These are phyloP conservation scores for Cocos nucifera DNA, from an alignment of 176 grass and related monocot genomes.

Conservation along the genomic window DNA sequence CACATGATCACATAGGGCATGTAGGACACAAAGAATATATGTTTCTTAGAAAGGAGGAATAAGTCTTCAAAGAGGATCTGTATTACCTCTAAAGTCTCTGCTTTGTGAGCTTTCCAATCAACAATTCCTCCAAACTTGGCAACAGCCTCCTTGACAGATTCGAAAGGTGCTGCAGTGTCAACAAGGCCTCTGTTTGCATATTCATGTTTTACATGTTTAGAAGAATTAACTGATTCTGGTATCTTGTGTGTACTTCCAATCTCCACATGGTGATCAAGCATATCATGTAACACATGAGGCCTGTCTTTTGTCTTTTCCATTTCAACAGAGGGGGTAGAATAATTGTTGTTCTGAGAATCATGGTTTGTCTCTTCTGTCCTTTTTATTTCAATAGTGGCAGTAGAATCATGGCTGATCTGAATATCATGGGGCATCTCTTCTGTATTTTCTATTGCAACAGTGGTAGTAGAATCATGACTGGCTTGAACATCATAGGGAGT, in stretches of 20 bases:
- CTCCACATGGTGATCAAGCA: constrained; percentile 24
- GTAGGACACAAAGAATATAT: too few species aligned
- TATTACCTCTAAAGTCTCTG: constrained; percentile 28
- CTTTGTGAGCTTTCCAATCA: constrained; percentile 55
- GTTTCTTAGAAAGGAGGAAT: too few species aligned
- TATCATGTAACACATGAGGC: constrained; percentile 4
- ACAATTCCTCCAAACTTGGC: constrained; percentile 74
- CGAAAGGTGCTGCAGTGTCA: constrained; percentile 47
- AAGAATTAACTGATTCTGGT: constrained; percentile 4
- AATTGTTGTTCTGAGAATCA: too few species aligned
- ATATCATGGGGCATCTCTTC: too few species aligned
- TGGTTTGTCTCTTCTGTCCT: too few species aligned
- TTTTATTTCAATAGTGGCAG: too few species aligned
- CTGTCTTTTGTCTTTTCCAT: constrained; percentile 8
- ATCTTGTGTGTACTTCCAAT: constrained; percentile 22
- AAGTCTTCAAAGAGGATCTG: constrained; percentile 10
- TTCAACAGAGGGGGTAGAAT: too few species aligned
- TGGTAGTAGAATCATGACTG: too few species aligned
- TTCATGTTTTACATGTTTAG: neutral
- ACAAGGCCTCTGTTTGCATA: constrained; percentile 27
- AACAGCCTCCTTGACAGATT: constrained; percentile 63
- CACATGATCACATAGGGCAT: too few species aligned
- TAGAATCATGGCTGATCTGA: too few species aligned
- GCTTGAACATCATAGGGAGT: too few species aligned
- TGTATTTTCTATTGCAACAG: too few species aligned